Conservation (phyloP, 2,329 filamentous ascomycete species). For the Neonectria faginata region DNA sequence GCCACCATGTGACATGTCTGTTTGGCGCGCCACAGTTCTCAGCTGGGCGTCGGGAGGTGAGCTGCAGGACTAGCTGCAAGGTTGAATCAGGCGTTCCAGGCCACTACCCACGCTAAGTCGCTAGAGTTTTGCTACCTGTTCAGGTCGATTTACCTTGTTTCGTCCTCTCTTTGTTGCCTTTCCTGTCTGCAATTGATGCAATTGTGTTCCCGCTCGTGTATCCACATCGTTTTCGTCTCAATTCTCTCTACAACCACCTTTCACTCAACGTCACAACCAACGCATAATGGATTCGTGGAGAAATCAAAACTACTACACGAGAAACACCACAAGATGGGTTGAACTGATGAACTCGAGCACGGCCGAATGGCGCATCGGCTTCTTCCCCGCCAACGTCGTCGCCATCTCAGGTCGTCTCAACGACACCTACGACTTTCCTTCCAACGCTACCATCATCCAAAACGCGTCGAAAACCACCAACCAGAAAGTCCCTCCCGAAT, state of each 20-base stretch:
- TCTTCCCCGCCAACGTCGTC: slow-evolving; percentile 22
- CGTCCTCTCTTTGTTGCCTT: background rate
- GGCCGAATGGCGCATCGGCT: slow-evolving; percentile 28
- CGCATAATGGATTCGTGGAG: slow-evolving; percentile 25
- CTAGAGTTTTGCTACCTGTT: background rate
- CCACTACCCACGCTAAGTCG: background rate
- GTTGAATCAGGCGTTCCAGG: background rate
- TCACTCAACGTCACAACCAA: background rate
- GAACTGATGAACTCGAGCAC: slow-evolving; percentile 29
- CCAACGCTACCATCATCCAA: slow-evolving; percentile 24
- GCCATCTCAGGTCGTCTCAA: slow-evolving; percentile 24
- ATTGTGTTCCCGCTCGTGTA: background rate
- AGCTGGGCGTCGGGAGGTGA: background rate
- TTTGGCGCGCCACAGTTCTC: background rate
- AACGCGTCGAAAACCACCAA: slow-evolving; percentile 6
- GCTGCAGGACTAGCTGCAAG: background rate
- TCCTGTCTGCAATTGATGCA: background rate
- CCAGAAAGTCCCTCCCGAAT: slow-evolving; percentile 3
- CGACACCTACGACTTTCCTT: slow-evolving; percentile 11
- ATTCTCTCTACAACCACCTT: too few relatives aligned
- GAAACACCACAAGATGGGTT: slow-evolving; percentile 24
- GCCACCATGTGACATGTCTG: background rate
- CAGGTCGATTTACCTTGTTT: background rate
- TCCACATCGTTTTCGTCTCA: background rate
- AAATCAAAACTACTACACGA: slow-evolving; percentile 23